Evolutionary conservation across 352 stramenopile species (phyloP), one percentile per base, ranked within the genome.

Genomic region (Globisporangium middletonii): DNA sequence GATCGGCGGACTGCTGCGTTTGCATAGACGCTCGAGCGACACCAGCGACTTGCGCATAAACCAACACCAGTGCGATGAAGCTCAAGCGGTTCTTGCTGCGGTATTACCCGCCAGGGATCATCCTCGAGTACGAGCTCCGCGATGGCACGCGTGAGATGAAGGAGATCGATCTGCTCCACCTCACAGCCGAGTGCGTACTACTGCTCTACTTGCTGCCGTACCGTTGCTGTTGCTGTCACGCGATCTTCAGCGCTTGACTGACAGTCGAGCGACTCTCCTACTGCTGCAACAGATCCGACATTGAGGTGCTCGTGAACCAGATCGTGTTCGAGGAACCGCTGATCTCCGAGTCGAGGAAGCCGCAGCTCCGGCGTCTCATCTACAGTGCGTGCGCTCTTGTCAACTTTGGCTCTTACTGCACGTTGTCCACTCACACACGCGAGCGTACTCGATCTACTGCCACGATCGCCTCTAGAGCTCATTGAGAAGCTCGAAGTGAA

Each of bases 31-130:
- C 38, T 43, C 4, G 12, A 15, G 13, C 41, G 13, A 23, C 41
- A 45, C 1, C 15, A n/a, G 41, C 41, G 8, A 19, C 19, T 18
- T 26, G 4, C 19, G 19, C 50, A n/a, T 27, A 27, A 13, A 49
- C 37, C 8, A 42, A 13, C 41, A 46, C 12, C 3, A 8, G 15
- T 43, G 26, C 43, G 50, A 98, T 98, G 94, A 98, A 98, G 76
- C 79, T 98, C 28, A 97, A 97, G 75, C 76, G 94, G 45, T 98
- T 98, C 64, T 65, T 98, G 62, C 72, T 98, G 60, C 75, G 94
- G 53, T 98, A 98, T 73, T 98, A 98, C 64, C 94, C 94, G 56
- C 94, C 93, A 37, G 88, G 93, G 11, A 97, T 98, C 70, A 97
- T 98, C 61, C 80, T 98, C 59, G 94, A 98, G 73, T 98, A 98